Conservation (phyloP, 495 filamentous ascomycete genomes). For the Penicillium canariense region DNA sequence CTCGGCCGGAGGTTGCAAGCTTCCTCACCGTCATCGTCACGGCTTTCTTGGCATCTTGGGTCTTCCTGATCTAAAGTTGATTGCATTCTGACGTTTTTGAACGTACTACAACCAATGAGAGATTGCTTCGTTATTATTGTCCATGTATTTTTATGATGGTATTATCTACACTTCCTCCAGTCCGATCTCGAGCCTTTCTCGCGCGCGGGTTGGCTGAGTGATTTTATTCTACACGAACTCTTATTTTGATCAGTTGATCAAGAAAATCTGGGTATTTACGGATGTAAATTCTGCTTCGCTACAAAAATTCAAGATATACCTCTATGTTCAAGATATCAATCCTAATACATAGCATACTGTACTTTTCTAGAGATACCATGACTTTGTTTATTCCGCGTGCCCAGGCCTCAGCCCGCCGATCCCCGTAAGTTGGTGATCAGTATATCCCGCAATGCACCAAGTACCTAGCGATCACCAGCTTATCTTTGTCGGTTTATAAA, state of each 20-base stretch:
- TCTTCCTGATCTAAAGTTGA: background rate
- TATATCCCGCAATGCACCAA: background rate
- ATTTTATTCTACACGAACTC: slow-evolving; percentile 4
- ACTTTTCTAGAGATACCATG: background rate
- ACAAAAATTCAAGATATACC: too few species aligned
- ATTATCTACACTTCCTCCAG: background rate
- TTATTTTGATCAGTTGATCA: slow-evolving; percentile 1
- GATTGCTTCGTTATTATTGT: background rate
- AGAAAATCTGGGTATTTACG: too few species aligned
- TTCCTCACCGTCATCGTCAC: background rate
- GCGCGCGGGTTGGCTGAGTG: background rate
- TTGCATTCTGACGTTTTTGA: background rate
- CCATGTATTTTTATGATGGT: background rate
- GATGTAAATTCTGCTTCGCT: too few species aligned
- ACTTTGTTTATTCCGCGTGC: background rate
- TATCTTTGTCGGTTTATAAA: too few species aligned
- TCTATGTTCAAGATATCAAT: too few species aligned
- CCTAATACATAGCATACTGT: too few species aligned
- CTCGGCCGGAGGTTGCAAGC: slow-evolving; percentile 4
- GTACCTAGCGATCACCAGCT: background rate
- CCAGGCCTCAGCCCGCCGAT: background rate
- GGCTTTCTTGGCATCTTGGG: background rate
- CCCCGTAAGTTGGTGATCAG: background rate
- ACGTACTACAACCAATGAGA: background rate
- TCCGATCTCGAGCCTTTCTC: background rate